phyloP scores from a whole-genome alignment of 208 protist genomes.

The Trypanosoma scelopori region DNA sequence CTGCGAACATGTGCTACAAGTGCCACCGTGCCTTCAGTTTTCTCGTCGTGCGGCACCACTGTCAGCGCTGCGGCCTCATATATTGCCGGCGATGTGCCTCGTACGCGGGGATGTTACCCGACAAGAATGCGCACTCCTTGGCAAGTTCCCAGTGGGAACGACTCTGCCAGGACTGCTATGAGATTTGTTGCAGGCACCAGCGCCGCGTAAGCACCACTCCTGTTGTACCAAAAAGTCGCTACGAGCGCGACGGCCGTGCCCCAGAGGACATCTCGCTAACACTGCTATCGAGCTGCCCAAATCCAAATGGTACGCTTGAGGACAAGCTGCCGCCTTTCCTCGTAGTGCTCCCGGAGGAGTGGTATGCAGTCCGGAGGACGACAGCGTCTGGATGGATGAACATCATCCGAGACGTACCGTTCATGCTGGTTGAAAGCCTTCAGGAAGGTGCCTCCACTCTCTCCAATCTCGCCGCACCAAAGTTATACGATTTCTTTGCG shows the following conservation, averaged over 20 bases:
- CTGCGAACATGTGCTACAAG: slow-evolving; percentile 24
- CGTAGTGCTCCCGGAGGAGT: slow-evolving; percentile 28
- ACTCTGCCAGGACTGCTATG: slow-evolving; percentile 53
- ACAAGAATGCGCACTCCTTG: neutral
- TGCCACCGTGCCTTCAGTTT: slow-evolving; percentile 47
- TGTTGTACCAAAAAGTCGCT: neutral
- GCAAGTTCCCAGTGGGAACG: slow-evolving; percentile 37
- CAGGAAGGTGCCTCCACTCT: slow-evolving; percentile 6
- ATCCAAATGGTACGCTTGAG: slow-evolving; percentile 9
- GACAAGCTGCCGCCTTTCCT: slow-evolving; percentile 27
- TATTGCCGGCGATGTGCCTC: slow-evolving; percentile 65
- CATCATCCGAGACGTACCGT: neutral
- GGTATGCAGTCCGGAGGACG: slow-evolving; percentile 1
- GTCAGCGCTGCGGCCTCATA: slow-evolving; percentile 72
- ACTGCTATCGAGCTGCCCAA: slow-evolving; percentile 1
- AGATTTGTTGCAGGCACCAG: slow-evolving; percentile 41
- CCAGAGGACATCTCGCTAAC: neutral
- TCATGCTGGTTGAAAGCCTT: slow-evolving; percentile 11
- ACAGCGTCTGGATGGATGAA: slow-evolving; percentile 18
- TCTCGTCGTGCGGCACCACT: slow-evolving; percentile 48
- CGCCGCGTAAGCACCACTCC: slow-evolving; percentile 5
- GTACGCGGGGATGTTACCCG: slow-evolving; percentile 46
- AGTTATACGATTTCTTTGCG: neutral
- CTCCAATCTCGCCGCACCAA: neutral
- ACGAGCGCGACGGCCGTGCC: slow-evolving; percentile 8